Evolutionary conservation across 768 basidiomycete species (phyloP), one percentile per base, ranked within the genome.

Genomic region (Russula sp.): DNA sequence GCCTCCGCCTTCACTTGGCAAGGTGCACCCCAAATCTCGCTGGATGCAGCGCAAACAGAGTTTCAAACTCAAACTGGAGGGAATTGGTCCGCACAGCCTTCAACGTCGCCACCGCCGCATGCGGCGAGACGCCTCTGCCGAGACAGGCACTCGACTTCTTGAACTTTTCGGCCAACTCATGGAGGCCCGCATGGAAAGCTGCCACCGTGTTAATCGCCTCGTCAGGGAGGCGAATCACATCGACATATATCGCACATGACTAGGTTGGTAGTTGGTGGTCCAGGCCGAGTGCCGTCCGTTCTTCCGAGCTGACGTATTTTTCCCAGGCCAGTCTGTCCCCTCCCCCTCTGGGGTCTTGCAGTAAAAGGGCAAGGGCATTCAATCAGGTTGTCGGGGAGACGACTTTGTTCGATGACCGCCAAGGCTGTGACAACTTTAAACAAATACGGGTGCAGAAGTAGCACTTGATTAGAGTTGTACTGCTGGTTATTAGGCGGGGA

Each of bases 121-220:
- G 68, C 66, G 71, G 69, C 61, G 50, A 52, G 61, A 67, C 37
- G 58, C 44, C 32, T 45, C 59, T 27, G 34, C 70, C n/a, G 78
- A 79, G 63, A 73, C 77, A 40, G 74, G 75, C 49, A 79, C 84
- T 32, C 81, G 78, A 58, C 79, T 90, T 57, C 75, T 90, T 63
- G 80, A 84, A 68, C 80, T 84, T 77, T 88, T 87, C 69, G 85
- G 85, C 61, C 80, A 82, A 63, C 84, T 90, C 76, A 82, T 89
- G 77, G 85, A 88, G 68, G 78, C 83, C 2, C 80, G 88, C 59
- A 84, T 90, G 80, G 88, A 89, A 73, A 88, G 86, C 69, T 90
- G 88, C 72, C 80, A 85, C 66, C 78, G 86, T 39, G 77, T 87
- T 57, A 82, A 82, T 65, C 79, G 79, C 52, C 76, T 89, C 65